Conservation (phyloP, 345 rosid genomes). For the Crucihimalaya himalaica region DNA sequence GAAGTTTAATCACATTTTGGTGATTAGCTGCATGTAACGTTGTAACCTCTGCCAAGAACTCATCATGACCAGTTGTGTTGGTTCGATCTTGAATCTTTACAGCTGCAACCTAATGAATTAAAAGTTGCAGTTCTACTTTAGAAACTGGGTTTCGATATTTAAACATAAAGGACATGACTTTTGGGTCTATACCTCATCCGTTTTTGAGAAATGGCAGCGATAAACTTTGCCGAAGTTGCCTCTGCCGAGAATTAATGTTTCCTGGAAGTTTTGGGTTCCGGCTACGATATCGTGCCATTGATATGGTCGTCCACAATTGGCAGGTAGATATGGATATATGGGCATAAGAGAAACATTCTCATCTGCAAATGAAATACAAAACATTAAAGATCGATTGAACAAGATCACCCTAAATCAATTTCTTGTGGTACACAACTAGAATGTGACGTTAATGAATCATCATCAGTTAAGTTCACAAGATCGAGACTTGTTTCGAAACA, state of each 20-base stretch:
- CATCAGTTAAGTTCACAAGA: not conserved
- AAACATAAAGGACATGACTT: conserved; percentile 1
- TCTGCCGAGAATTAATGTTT: not conserved
- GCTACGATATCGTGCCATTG: not conserved
- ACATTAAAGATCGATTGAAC: not conserved
- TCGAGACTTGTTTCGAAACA: not conserved
- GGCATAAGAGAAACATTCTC: not conserved
- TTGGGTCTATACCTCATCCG: not conserved
- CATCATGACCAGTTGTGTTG: conserved; percentile 55
- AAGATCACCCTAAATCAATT: not conserved
- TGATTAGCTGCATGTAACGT: conserved; percentile 62
- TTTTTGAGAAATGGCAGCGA: conserved; percentile 16
- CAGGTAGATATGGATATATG: not conserved
- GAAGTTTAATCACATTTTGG: conserved; percentile 65
- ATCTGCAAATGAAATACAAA: not conserved
- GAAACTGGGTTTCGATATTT: not conserved
- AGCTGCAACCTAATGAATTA: conserved; percentile 54
- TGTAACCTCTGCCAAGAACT: conserved; percentile 66
- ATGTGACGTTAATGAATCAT: not conserved
- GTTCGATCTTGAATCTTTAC: conserved; percentile 65
- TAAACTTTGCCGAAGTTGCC: conserved; percentile 8
- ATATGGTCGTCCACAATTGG: not conserved
- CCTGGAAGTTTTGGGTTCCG: not conserved
- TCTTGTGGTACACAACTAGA: not conserved
- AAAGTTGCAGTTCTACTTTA: not conserved